A percentile compares a stretch with the other conserved stretches of the same genome.
Evolutionary conservation across 192 early-diverging fungal genomes (phyloP).

Genomic region (Coemansia sp.): DNA sequence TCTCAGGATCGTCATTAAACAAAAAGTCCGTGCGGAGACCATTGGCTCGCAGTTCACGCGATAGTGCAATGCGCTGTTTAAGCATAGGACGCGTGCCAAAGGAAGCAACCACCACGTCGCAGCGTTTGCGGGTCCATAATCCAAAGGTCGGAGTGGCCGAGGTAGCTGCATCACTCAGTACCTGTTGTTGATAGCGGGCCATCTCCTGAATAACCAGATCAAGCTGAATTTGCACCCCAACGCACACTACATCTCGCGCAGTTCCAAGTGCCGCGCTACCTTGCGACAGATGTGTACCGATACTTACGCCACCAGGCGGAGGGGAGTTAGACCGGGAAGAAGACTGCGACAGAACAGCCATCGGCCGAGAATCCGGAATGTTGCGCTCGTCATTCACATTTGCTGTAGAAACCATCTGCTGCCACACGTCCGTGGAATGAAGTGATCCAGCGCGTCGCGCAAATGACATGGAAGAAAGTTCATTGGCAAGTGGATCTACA

Average conservation of each 20-base stretch:
- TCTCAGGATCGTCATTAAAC: conserved; percentile 68
- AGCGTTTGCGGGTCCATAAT: conserved; percentile 61
- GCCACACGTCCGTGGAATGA: conserved; percentile 45
- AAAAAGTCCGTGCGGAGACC: conserved; percentile 79
- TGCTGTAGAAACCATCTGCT: conserved; percentile 23
- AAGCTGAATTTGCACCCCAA: conserved; percentile 83
- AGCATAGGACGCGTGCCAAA: conserved; percentile 69
- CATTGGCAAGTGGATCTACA: neutral
- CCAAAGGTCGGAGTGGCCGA: conserved; percentile 47
- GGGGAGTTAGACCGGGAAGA: neutral
- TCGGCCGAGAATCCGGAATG: neutral
- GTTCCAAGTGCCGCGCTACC: conserved; percentile 41
- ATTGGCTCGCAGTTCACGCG: conserved; percentile 74
- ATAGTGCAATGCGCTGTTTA: conserved; percentile 73
- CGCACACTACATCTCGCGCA: conserved; percentile 55
- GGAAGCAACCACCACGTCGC: conserved; percentile 79
- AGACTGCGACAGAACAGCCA: neutral
- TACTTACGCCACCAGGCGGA: conserved; percentile 5
- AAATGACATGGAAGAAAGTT: conserved; percentile 25
- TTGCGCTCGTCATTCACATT: neutral
- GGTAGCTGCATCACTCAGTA: conserved; percentile 21
- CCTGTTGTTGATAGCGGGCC: conserved; percentile 58
- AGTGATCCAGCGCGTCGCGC: conserved; percentile 31
- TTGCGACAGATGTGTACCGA: conserved; percentile 41
- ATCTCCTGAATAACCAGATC: conserved; percentile 67